Evolutionary conservation across 768 basidiomycete genomes (phyloP).

Genomic region (Hortiboletus flavorubellus): DNA sequence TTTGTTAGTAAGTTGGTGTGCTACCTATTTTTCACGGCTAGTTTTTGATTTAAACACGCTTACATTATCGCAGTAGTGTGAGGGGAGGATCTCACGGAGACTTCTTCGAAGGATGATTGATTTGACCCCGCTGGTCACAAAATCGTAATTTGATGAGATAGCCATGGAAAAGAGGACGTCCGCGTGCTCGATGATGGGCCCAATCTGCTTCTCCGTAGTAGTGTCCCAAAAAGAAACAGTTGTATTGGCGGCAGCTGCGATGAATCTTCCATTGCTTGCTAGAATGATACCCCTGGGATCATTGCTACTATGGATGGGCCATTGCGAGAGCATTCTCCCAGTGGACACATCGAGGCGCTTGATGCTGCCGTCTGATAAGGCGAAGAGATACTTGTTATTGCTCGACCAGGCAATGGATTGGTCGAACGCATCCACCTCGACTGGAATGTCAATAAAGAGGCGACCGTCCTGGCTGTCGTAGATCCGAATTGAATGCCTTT

Average conservation of each 20-base stretch:
- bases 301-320: neutral
- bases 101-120: neutral
- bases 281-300: neutral
- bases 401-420: conserved; percentile 9
- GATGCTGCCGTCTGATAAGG: neutral
- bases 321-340: neutral
- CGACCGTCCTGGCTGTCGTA: neutral
- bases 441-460: neutral
- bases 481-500: neutral
- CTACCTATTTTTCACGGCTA: no score
- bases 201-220: conserved; percentile 1
- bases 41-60: neutral
- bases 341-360: neutral
- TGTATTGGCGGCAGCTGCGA: neutral
- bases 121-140: neutral
- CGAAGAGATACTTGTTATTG: conserved; percentile 2
- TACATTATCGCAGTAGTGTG: neutral
- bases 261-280: conserved; percentile 8
- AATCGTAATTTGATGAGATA: conserved; percentile 6
- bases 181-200: conserved; percentile 2
- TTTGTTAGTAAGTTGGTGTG: neutral
- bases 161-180: conserved; percentile 1
- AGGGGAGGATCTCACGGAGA: conserved; percentile 5
- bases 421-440: neutral
- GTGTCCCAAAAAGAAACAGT: conserved; percentile 15